Base-by-base conservation (phyloP, 2,329 filamentous ascomycete species). In the Zopfia rhizophila region DNA sequence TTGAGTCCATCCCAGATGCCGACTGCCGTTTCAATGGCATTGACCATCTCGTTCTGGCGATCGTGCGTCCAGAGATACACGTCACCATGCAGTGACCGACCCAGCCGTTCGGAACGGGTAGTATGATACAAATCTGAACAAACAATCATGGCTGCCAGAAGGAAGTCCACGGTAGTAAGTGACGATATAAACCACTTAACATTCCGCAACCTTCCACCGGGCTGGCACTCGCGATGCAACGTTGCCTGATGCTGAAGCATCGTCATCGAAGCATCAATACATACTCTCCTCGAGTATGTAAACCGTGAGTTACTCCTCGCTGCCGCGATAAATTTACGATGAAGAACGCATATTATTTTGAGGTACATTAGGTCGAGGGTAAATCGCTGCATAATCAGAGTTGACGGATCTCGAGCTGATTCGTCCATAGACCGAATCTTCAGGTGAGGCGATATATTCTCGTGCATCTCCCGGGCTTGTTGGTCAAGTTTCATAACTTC, bases 261-360 rank as follows among this genome's bases (percentile, higher is more conserved):
- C 55, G 88, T 86, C 78, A 97, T 80, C 0, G 91, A 90, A 1
- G 92, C 89, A 61, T 96, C 91, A 28, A 97, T 87, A 53, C 91
- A 94, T 16, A 86, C 88, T 28, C 87, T 85, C 21, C 93, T 84
- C 3, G 91, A 96, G 64, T 94, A 90, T 7, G 86, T 83, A 63
- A 96, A 97, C 7, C 91, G 83, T 7, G 88, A 78, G 59, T 93
- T 94, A 48, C 89, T 83, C 35, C 89, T n/a, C 24, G 91, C 89
- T 48, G 86, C 83, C n/a, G 83, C 79, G 46, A 96, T 81, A 68
- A 94, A 97, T 54, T 91, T 91, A 38, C 91, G 83, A 70, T 99
- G 94, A 27, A 99, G 81, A 16, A 96, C 83, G 61, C 91, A 95
- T 60, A 96, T 82, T 13, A 91, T 89, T 73, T 96, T 96, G 54